phyloP scores from a whole-genome alignment of 2,329 filamentous ascomycete species.

The Pochonia chlamydosporia region DNA sequence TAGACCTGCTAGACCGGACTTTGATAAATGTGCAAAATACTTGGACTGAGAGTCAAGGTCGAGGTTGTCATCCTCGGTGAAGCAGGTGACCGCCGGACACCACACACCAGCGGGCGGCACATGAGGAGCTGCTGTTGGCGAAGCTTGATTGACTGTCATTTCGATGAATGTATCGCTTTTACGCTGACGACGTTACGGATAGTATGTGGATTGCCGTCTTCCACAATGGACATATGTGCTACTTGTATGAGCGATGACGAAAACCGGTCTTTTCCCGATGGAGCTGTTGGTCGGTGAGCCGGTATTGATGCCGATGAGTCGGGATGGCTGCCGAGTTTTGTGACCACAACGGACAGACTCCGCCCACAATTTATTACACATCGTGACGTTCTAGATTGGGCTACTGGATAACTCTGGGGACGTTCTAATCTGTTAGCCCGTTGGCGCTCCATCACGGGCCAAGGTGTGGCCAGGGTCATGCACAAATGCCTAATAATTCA shows the following conservation, averaged over 20 bases:
- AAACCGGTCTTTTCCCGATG: too few species aligned
- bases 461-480: not conserved
- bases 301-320: not conserved
- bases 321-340: not conserved
- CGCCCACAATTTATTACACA: too few species aligned
- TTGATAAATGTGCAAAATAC: conserved; percentile 46
- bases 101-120: conserved; percentile 36
- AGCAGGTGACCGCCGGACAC: conserved; percentile 49
- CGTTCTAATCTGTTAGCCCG: too few species aligned
- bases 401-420: too few species aligned
- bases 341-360: not conserved
- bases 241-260: not conserved
- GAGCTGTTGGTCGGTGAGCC: too few species aligned
- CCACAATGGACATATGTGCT: not conserved
- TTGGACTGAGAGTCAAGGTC: conserved; percentile 40
- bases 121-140: not conserved
- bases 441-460: too few species aligned
- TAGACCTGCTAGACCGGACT: conserved; percentile 43
- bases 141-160: not conserved
- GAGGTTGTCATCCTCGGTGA: conserved; percentile 42
- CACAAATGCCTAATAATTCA: not conserved
- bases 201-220: too few species aligned
- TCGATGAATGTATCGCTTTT: not conserved
- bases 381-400: too few species aligned
- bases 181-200: too few species aligned